These are phyloP conservation scores for Sclerotiophoma versabilis DNA, from an alignment of 2,329 filamentous ascomycete genomes.

Conservation along the genomic window DNA sequence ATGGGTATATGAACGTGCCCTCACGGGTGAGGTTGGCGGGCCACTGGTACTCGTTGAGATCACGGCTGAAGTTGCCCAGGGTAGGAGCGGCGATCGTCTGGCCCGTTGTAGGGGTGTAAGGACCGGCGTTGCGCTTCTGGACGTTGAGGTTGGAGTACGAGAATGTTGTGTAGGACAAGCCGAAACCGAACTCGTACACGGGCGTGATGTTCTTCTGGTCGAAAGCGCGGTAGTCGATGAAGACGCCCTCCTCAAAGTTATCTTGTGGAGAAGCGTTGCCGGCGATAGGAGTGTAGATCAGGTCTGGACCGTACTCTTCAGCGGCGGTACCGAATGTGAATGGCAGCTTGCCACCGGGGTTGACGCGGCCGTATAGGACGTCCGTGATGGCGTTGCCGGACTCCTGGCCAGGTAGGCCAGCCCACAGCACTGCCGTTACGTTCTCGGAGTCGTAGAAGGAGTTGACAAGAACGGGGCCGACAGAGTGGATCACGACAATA, in stretches of 20 bases:
- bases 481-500: slow-evolving; percentile 87
- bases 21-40: slow-evolving; percentile 64
- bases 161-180: slow-evolving; percentile 82
- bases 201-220: slow-evolving; percentile 71
- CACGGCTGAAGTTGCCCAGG: slow-evolving; percentile 69
- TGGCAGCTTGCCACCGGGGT: slow-evolving; percentile 77
- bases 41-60: slow-evolving; percentile 72
- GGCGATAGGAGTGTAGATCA: slow-evolving; percentile 75
- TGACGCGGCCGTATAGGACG: slow-evolving; percentile 81
- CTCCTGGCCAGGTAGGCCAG: slow-evolving; percentile 82
- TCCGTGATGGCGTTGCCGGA: slow-evolving; percentile 80
- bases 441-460: slow-evolving; percentile 79
- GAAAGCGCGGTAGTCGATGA: slow-evolving; percentile 82
- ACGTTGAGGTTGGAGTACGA: slow-evolving; percentile 73
- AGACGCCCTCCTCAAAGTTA: slow-evolving; percentile 77
- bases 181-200: slow-evolving; percentile 82
- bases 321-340: slow-evolving; percentile 79
- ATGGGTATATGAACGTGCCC: slow-evolving; percentile 72
- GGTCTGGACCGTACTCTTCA: slow-evolving; percentile 71
- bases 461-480: slow-evolving; percentile 78
- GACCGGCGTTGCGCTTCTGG: slow-evolving; percentile 55
- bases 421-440: slow-evolving; percentile 82
- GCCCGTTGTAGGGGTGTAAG: slow-evolving; percentile 68
- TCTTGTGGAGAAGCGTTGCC: slow-evolving; percentile 71
- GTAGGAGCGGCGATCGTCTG: slow-evolving; percentile 68